phyloP scores from a whole-genome alignment of 495 filamentous ascomycete genomes.

The Letharia lupina region DNA sequence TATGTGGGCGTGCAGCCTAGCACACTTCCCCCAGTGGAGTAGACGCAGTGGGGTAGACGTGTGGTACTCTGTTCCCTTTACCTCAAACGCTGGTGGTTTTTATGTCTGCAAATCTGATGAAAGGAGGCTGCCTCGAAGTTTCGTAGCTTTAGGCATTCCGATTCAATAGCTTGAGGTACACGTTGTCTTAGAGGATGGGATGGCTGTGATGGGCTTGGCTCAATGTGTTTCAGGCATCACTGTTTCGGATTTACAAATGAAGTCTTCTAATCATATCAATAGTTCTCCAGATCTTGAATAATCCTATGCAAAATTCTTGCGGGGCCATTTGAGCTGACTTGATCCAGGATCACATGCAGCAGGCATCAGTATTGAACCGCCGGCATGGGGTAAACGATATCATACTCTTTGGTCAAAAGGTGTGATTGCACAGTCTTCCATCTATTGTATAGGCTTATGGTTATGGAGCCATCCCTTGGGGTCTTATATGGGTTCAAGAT shows the following conservation, averaged over 20 bases:
- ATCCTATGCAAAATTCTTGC: background rate
- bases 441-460: background rate
- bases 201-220: background rate
- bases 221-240: background rate
- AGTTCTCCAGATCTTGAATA: background rate
- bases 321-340: background rate
- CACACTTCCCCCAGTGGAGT: too few relatives aligned
- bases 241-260: background rate
- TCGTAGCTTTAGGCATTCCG: background rate
- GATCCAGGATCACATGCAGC: background rate
- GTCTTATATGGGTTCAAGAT: background rate
- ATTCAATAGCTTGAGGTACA: background rate
- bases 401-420: background rate
- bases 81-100: too few relatives aligned
- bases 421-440: background rate
- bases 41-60: background rate
- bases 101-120: background rate
- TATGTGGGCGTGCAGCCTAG: background rate
- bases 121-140: too few relatives aligned
- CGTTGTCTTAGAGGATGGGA: background rate
- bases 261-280: background rate
- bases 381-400: background rate
- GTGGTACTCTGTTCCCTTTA: background rate
- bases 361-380: background rate
- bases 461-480: background rate